phyloP scores from a whole-genome alignment of 2,329 filamentous ascomycete species.

The Nothomitra cinnamomea region DNA sequence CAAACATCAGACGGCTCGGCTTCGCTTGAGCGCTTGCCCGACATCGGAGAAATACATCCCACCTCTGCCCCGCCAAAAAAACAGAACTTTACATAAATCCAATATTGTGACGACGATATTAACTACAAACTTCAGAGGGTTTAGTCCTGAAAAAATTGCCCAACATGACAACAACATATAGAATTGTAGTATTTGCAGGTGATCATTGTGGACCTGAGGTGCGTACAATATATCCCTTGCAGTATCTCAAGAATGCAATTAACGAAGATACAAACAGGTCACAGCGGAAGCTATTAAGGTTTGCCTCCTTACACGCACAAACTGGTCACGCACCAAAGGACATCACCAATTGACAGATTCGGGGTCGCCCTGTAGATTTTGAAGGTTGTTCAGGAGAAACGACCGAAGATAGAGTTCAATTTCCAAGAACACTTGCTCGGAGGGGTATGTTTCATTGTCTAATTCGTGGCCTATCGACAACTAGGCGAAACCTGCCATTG shows the following conservation, averaged over 20 bases:
- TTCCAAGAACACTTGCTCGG: slow-evolving; percentile 81
- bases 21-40: no score
- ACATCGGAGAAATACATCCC: no score
- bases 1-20: no score
- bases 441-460: slow-evolving; percentile 61
- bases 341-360: background rate
- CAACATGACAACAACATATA: slow-evolving; percentile 48
- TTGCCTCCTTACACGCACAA: background rate
- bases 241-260: slow-evolving; percentile 1
- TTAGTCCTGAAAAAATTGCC: background rate
- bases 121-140: background rate
- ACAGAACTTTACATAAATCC: no score
- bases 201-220: slow-evolving; percentile 82
- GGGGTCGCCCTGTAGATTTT: slow-evolving; percentile 41
- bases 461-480: slow-evolving; percentile 21
- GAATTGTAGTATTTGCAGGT: slow-evolving; percentile 66
- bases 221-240: slow-evolving; percentile 17
- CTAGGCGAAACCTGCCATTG: slow-evolving; percentile 6
- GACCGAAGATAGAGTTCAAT: slow-evolving; percentile 63
- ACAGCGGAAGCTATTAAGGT: slow-evolving; percentile 15
- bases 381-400: slow-evolving; percentile 56
- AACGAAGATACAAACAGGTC: slow-evolving; percentile 6
- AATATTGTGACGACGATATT: no score
- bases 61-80: no score
- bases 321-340: background rate